Evolutionary conservation across 2,329 filamentous ascomycete species (phyloP).

Genomic region (Aspergillus sp.): DNA sequence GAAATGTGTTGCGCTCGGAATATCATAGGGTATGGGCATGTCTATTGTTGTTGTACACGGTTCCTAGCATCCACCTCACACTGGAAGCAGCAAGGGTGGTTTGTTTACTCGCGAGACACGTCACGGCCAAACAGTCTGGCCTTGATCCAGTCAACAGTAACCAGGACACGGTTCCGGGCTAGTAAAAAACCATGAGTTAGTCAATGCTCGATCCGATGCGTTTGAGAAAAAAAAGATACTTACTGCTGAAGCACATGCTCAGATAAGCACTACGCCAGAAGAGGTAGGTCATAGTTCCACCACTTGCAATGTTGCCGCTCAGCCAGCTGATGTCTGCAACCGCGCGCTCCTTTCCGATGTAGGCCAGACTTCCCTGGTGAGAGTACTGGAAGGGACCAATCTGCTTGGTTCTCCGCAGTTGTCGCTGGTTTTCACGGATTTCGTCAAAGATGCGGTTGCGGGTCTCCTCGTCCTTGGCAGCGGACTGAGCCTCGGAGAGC

Average conservation of each 20-base stretch:
- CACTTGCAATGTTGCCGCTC: slow-evolving; percentile 92
- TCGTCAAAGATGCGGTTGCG: slow-evolving; percentile 64
- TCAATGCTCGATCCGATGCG: neutral
- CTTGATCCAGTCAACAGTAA: slow-evolving; percentile 94
- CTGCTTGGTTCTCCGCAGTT: slow-evolving; percentile 85
- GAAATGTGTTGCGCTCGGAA: slow-evolving; percentile 16
- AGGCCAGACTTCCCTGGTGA: slow-evolving; percentile 93
- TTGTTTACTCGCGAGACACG: slow-evolving; percentile 57
- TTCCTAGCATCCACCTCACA: slow-evolving; percentile 5
- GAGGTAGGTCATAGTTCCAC: slow-evolving; percentile 90
- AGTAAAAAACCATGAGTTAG: slow-evolving; percentile 11
- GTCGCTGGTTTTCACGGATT: slow-evolving; percentile 84
- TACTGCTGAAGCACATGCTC: slow-evolving; percentile 99
- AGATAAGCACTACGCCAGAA: slow-evolving; percentile 99
- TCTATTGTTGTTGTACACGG: slow-evolving; percentile 17
- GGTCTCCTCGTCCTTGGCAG: slow-evolving; percentile 63
- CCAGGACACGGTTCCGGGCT: slow-evolving; percentile 93
- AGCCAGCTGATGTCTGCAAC: slow-evolving; percentile 97
- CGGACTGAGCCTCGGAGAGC: slow-evolving; percentile 64
- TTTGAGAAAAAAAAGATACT: slow-evolving; percentile 46
- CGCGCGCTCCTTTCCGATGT: slow-evolving; percentile 97
- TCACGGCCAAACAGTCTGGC: slow-evolving; percentile 95
- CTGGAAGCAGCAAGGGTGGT: slow-evolving; percentile 10
- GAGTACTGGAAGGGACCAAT: slow-evolving; percentile 98
- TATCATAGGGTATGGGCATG: slow-evolving; percentile 17